A percentile compares a stretch with the other conserved stretches of the same genome.
phyloP scores from a whole-genome alignment of 2,329 filamentous ascomycete species.

The Hypoxylon rubiginosum region DNA sequence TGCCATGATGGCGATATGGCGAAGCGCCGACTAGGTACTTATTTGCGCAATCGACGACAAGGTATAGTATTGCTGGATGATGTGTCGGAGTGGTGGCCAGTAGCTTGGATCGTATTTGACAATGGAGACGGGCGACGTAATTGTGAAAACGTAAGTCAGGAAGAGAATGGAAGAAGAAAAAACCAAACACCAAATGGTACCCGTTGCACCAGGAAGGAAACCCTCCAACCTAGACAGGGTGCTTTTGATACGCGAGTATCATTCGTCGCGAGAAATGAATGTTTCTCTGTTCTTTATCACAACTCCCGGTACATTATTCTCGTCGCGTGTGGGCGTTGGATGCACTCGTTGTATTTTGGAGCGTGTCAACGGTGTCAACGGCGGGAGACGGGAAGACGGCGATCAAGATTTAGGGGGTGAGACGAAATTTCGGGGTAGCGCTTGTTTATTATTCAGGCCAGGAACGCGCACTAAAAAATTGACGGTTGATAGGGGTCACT shows the following conservation, averaged over 20 bases:
- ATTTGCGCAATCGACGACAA: slow-evolving; percentile 10
- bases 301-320: slow-evolving; percentile 28
- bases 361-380: slow-evolving; percentile 6
- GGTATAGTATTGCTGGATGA: slow-evolving; percentile 3
- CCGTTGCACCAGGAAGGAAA: slow-evolving; percentile 17
- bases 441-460: slow-evolving; percentile 43
- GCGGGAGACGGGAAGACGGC: slow-evolving; percentile 19
- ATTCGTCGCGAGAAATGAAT: slow-evolving; percentile 42
- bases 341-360: slow-evolving; percentile 27
- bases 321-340: slow-evolving; percentile 31
- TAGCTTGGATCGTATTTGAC: background rate
- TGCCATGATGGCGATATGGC: slow-evolving; percentile 65
- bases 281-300: slow-evolving; percentile 12
- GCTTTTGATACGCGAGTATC: slow-evolving; percentile 36
- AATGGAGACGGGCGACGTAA: slow-evolving; percentile 3
- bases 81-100: slow-evolving; percentile 13
- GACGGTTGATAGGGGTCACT: slow-evolving; percentile 33
- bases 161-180: slow-evolving; percentile 38
- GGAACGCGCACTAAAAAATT: slow-evolving; percentile 39
- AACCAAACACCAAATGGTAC: slow-evolving; percentile 33
- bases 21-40: slow-evolving; percentile 40
- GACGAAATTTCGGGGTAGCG: slow-evolving; percentile 43
- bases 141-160: background rate
- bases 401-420: slow-evolving; percentile 40
- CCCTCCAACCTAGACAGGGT: slow-evolving; percentile 44